Percentiles rank a stretch among this genome's conserved stretches.
Conservation (phyloP, 495 filamentous ascomycete genomes). For the Cenococcum geophilum region DNA sequence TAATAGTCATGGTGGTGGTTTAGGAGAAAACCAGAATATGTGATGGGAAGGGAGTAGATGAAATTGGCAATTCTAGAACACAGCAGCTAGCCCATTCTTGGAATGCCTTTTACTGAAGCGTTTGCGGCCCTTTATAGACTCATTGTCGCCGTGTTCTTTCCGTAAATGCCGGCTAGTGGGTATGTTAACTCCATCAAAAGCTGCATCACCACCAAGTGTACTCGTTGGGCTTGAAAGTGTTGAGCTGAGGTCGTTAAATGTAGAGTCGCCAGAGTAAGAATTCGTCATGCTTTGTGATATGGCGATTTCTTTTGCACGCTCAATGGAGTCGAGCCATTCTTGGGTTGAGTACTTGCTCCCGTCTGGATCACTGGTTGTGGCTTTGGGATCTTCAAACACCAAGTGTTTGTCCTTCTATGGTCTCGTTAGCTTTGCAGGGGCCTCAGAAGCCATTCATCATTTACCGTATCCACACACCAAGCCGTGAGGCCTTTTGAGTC, state of each 20-base stretch:
- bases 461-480: constrained; percentile 93
- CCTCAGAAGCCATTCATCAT: constrained; percentile 33
- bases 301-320: constrained; percentile 74
- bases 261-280: constrained; percentile 62
- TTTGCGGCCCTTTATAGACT: constrained; percentile 60
- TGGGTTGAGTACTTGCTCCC: constrained; percentile 53
- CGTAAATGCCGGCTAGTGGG: constrained; percentile 44
- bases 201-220: constrained; percentile 51
- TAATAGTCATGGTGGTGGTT: too few species aligned
- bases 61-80: constrained; percentile 47
- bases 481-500: constrained; percentile 77
- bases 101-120: constrained; percentile 85
- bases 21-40: background rate
- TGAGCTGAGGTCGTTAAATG: constrained; percentile 65
- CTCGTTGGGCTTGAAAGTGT: constrained; percentile 68
- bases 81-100: constrained; percentile 80
- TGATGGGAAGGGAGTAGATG: background rate
- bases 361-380: constrained; percentile 42
- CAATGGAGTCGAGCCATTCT: constrained; percentile 83
- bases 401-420: constrained; percentile 78
- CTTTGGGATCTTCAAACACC: constrained; percentile 86
- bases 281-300: constrained; percentile 60
- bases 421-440: constrained; percentile 19
- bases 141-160: constrained; percentile 43
- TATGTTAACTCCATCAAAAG: constrained; percentile 42